Base-by-base conservation (phyloP, 768 basidiomycete genomes). In the Arthromyces matolae region DNA sequence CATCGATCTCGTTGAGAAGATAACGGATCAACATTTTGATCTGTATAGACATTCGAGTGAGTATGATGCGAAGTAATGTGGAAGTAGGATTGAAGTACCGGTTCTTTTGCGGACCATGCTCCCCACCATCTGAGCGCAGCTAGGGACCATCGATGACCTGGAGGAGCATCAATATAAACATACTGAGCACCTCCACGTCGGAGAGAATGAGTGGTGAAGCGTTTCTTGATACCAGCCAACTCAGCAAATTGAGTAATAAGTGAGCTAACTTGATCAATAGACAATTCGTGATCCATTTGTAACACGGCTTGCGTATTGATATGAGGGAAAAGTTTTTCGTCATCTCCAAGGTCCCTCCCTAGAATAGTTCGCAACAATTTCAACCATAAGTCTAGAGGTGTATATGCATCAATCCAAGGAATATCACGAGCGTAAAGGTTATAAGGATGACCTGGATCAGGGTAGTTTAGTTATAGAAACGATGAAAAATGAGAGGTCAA, bases 101-200 rank as follows among this genome's bases (percentile, higher is more conserved):
- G n/a, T 41, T 49, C 47, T 10, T 24, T 20, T 8, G 16, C 39
- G 3, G 32, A 19, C 48, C 48, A 44, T 4, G 41, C 42, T 1
- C 49, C 42, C 49, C 49, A 50, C 41, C 36, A 50, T 0, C 25
- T 13, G 12, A 31, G 5, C 1, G 37, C 31, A 20, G 35, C 20
- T 3, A 50, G 14, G 6, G 25, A 3, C 49, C 49, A 50, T 1
- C 32, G 33, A 12, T n/a, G 12, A 2, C 42, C 23, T 4, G 28
- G 12, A 8, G 47, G 47, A 4, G 47, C 47, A 42, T 23, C 13
- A 1, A 34, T 23, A 19, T 33, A 48, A 1, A 23, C 29, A 19
- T 50, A 43, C 9, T 50, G 49, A 1, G 49, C 42, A 4, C 49
- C 49, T 13, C 36, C 49, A 2, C 49, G n/a, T 0, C 49, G 8